Percentiles rank a stretch among this genome's conserved stretches.
Evolutionary conservation across 2,329 filamentous ascomycete species (phyloP).

Genomic region (Atkinsonella texensis): DNA sequence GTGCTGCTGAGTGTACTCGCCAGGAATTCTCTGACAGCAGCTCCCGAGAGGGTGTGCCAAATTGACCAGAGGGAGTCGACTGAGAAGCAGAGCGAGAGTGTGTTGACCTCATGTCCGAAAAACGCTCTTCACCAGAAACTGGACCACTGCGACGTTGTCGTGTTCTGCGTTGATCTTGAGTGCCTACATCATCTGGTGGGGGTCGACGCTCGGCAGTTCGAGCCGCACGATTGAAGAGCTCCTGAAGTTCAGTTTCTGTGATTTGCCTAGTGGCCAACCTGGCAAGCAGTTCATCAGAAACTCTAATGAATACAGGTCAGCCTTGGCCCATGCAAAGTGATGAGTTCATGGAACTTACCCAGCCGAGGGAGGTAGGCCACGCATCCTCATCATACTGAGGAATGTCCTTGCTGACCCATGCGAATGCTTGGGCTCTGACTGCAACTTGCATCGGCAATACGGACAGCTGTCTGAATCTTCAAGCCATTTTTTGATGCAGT

Average conservation of each 20-base stretch:
- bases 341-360: slow-evolving; percentile 9
- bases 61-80: background rate
- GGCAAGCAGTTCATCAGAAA: slow-evolving; percentile 12
- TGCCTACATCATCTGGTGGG: slow-evolving; percentile 15
- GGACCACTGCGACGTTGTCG: slow-evolving; percentile 15
- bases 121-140: background rate
- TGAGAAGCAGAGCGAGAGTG: background rate
- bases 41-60: background rate
- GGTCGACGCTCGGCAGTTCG: slow-evolving; percentile 14
- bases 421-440: slow-evolving; percentile 29
- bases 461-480: slow-evolving; percentile 50
- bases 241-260: slow-evolving; percentile 9
- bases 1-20: background rate
- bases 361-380: slow-evolving; percentile 11
- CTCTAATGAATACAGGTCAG: background rate
- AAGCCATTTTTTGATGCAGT: slow-evolving; percentile 55
- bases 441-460: slow-evolving; percentile 51
- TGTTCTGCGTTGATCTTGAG: slow-evolving; percentile 17
- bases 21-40: background rate
- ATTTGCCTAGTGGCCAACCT: slow-evolving; percentile 9
- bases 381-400: slow-evolving; percentile 19
- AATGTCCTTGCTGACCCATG: slow-evolving; percentile 15
- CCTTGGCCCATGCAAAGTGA: too few relatives aligned
- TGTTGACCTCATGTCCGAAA: background rate
- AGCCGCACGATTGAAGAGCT: slow-evolving; percentile 8